phyloP scores from a whole-genome alignment of 2,329 filamentous ascomycete species.

The Ascochyta viciae-villosae region DNA sequence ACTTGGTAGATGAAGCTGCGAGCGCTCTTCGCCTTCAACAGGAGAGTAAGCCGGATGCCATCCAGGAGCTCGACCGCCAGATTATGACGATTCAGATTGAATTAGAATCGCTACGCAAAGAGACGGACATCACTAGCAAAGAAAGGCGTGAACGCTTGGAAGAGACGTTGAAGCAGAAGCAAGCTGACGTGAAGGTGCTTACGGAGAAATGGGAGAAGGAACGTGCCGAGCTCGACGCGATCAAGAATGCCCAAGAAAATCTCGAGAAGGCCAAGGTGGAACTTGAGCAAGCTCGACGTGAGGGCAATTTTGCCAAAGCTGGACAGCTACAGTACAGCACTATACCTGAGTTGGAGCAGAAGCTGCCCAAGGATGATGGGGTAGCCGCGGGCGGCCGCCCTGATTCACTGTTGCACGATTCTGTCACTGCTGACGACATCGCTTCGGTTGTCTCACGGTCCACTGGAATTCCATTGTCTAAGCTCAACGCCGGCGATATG shows the following conservation, averaged over 20 bases:
- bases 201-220: slow-evolving; percentile 91
- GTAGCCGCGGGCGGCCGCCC: slow-evolving; percentile 32
- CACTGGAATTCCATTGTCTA: slow-evolving; percentile 91
- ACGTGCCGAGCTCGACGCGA: slow-evolving; percentile 79
- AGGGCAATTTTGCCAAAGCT: slow-evolving; percentile 88
- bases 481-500: slow-evolving; percentile 90
- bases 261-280: slow-evolving; percentile 85
- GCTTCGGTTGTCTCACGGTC: slow-evolving; percentile 87
- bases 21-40: slow-evolving; percentile 90
- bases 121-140: slow-evolving; percentile 86
- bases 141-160: slow-evolving; percentile 89
- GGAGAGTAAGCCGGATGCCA: slow-evolving; percentile 95
- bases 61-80: slow-evolving; percentile 88
- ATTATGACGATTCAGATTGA: slow-evolving; percentile 99
- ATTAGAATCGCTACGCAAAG: slow-evolving; percentile 90
- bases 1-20: slow-evolving; percentile 94
- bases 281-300: slow-evolving; percentile 84
- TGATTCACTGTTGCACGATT: slow-evolving; percentile 82
- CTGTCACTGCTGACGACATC: slow-evolving; percentile 95
- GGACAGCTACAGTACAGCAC: slow-evolving; percentile 87
- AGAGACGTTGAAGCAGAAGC: slow-evolving; percentile 74
- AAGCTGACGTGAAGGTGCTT: slow-evolving; percentile 76
- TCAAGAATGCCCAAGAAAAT: slow-evolving; percentile 88
- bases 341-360: slow-evolving; percentile 81
- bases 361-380: slow-evolving; percentile 76